Evolutionary conservation across 352 stramenopile genomes (phyloP), one percentile per base, ranked within the genome.

Genomic region (Pythium folliculosum): DNA sequence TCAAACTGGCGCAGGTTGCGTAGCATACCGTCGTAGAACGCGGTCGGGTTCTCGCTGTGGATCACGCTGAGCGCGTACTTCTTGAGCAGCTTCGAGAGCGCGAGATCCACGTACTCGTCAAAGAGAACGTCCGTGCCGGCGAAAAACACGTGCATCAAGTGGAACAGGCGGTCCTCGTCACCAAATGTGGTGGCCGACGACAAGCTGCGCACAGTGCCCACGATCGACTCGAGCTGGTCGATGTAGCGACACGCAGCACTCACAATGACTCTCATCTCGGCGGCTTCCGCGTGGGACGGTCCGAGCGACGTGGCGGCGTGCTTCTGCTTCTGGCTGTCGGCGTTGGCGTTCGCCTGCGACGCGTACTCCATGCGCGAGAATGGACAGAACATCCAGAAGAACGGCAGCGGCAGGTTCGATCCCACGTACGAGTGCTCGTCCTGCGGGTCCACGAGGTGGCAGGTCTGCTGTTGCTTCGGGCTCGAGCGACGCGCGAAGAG

Each of bases 231-330:
- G 1, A 92, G 67, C 30, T 87, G 80, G 32, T 81, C 84, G 32
- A 90, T 65, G 67, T 86, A 92, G 1, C 78, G 78, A 55, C 81
- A 89, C 1, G 82, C 86, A 8, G 84, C 77, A 55, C 81, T 89
- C 23, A 92, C 74, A 37, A 92, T 83, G 6, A 92, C 67, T 70
- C 87, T 88, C 75, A 92, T 87, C 64, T 92, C 84, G 10, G 84
- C 75, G 55, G 72, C 84, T 66, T 90, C 74, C 0, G 83, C 78
- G 12, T 72, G 74, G 3, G 81, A 77, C 0, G 81, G 81, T 19
- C 43, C 71, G 14, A 58, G 21, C n/a, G n/a, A 35, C 5, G 50
- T 59, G 10, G 61, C 51, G n/a, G 44, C 35, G 25, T 60, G 72
- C 63, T 43, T 38, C 7, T 44, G 54, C 50, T 61, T 62, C 1